phyloP scores from a whole-genome alignment of 73 alveolate species.

The Paramecium sexaurelia region DNA sequence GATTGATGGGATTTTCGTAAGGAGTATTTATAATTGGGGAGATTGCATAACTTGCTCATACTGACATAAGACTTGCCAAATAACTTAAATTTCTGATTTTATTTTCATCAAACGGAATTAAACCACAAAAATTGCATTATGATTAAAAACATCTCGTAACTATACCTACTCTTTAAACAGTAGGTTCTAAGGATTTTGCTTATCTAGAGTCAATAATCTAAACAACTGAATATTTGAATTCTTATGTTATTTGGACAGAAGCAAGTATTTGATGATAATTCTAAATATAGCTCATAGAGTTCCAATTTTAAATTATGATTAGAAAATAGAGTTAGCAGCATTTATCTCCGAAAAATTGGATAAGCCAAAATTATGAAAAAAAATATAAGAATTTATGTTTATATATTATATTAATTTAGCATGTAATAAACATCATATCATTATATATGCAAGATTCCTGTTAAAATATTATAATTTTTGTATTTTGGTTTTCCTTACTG shows the following conservation, averaged over 20 bases:
- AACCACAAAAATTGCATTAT: background rate
- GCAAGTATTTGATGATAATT: background rate
- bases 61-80: background rate
- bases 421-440: background rate
- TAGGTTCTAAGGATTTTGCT: background rate
- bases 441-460: background rate
- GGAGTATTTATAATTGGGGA: background rate
- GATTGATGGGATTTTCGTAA: slow-evolving; percentile 45
- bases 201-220: background rate
- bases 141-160: background rate
- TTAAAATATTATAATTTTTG: slow-evolving; percentile 10
- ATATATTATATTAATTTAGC: background rate
- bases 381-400: too few relatives aligned
- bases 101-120: background rate
- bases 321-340: background rate
- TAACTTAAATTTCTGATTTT: background rate
- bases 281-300: background rate
- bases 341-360: background rate
- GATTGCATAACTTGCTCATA: background rate
- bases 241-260: slow-evolving; percentile 3
- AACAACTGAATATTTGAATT: background rate
- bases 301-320: background rate
- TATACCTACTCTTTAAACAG: background rate
- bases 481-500: background rate
- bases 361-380: background rate